Evolutionary conservation across 2,329 filamentous ascomycete genomes (phyloP), one percentile per base, ranked within the genome.

Genomic region (Colletotrichum tropicicola): DNA sequence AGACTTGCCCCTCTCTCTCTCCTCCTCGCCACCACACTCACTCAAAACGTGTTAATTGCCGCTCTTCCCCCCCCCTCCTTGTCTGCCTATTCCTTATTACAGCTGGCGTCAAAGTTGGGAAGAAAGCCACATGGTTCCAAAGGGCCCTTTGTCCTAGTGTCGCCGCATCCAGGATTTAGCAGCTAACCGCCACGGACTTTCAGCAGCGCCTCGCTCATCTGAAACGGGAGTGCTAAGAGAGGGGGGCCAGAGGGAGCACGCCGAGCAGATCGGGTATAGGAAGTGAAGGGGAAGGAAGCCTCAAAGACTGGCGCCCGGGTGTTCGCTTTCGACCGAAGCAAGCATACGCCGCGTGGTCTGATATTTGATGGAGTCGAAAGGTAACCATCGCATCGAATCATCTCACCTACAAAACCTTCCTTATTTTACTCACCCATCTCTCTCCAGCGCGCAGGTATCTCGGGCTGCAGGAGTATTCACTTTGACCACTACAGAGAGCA

Each of bases 141-240:
- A 54, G 48, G 44, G 53, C 28, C 48, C 48, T 49, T 61, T 65
- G 56, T 61, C 17, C 48, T 32, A 60, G 43, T 44, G 12, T 41
- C 17, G 32, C 61, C 56, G 56, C 45, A 53, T 49, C 43, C 56
- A 54, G 43, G 23, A 65, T 54, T n/a, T 65, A 65, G 61, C 44
- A 53, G 47, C 21, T 19, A 23, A 35, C 54, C 21, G 41, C 48
- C 41, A 52, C 55, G 12, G 37, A 32, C 30, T 12, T 15, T 48
- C 51, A 57, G 43, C 39, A 43, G 53, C 54, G 59, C 59, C 59
- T 49, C 37, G 44, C 44, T 35, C 43, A 19, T 28, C 28, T 49
- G 27, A 30, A 62, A 28, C 44, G 52, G 43, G 45, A 28, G 32
- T 37, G 41, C 54, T 39, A 55, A 45, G 43, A 27, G 44, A 47